Evolutionary conservation across 2,329 filamentous ascomycete species (phyloP).

Genomic region (Colletotrichum shisoi): DNA sequence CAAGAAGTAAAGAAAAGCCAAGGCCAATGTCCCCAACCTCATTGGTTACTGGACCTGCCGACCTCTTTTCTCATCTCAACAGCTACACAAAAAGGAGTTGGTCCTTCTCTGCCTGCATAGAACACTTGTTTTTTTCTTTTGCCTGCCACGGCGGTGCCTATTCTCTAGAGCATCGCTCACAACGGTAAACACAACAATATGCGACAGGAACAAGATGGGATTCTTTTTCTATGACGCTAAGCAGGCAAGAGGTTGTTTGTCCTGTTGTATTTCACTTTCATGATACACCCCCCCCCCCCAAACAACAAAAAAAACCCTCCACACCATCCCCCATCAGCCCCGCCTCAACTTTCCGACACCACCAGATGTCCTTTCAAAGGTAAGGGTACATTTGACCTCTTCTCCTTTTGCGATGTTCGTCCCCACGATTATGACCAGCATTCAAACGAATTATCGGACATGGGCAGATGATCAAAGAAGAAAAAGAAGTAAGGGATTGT

Average conservation of each 20-base stretch:
- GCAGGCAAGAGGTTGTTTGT: conserved; percentile 16
- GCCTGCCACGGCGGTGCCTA: not conserved
- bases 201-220: conserved; percentile 14
- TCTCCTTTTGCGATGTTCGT: conserved; percentile 14
- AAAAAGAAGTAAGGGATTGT: conserved; percentile 9
- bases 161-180: conserved; percentile 1
- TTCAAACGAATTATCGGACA: conserved; percentile 30
- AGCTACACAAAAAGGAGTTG: not conserved
- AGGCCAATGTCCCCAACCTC: not conserved
- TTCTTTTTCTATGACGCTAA: not conserved
- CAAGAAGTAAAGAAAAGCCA: conserved; percentile 39
- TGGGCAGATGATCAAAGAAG: conserved; percentile 35
- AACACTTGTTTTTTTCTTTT: not conserved
- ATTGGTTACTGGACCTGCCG: not conserved
- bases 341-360: conserved; percentile 24
- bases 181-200: conserved; percentile 3
- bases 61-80: not conserved
- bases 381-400: conserved; percentile 14
- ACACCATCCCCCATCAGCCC: not conserved
- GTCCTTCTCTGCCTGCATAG: not conserved
- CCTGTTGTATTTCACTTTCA: conserved; percentile 21
- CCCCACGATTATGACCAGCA: conserved; percentile 35
- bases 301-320: not conserved
- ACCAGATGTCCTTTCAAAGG: conserved; percentile 29
- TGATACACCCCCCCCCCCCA: conserved; percentile 7